Conservation (phyloP, 2,329 filamentous ascomycete genomes). For the Fragosphaeria purpurea region DNA sequence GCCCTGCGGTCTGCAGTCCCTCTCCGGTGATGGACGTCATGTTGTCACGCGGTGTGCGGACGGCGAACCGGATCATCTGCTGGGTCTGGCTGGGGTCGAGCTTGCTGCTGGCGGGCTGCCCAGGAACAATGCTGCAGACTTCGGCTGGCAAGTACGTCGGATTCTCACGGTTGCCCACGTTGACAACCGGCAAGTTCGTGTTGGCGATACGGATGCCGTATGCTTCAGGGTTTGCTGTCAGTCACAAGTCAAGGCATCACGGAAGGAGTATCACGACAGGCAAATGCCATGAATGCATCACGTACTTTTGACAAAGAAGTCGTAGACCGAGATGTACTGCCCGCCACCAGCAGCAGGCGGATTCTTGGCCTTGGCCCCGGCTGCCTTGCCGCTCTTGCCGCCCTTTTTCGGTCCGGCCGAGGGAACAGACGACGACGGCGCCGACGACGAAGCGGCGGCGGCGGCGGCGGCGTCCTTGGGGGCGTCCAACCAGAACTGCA, state of each 20-base stretch:
- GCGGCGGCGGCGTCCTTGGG: background rate
- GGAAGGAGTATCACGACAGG: no score
- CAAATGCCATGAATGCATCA: background rate
- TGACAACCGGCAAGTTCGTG: constrained; percentile 40
- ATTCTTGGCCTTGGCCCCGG: background rate
- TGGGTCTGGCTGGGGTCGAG: constrained; percentile 43
- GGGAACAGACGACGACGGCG: no score
- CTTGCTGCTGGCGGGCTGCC: constrained; percentile 41
- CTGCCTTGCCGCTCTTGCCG: background rate
- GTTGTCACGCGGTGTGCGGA: constrained; percentile 44
- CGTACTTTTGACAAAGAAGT: constrained; percentile 37
- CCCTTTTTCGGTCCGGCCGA: background rate
- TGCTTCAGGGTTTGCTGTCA: constrained; percentile 14
- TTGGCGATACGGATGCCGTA: constrained; percentile 26
- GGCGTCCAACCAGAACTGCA: constrained; percentile 42
- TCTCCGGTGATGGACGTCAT: constrained; percentile 41
- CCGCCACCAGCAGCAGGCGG: constrained; percentile 16
- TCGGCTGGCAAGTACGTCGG: constrained; percentile 51
- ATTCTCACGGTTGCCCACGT: constrained; percentile 43
- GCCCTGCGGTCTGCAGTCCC: constrained; percentile 39
- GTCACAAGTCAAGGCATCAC: background rate
- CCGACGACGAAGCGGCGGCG: background rate
- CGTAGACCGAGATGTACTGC: constrained; percentile 39
- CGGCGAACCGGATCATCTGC: constrained; percentile 52
- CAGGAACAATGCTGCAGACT: constrained; percentile 44